Evolutionary conservation across 129 eudicot genomes (phyloP).

Genomic region (Saussurea involucrata): DNA sequence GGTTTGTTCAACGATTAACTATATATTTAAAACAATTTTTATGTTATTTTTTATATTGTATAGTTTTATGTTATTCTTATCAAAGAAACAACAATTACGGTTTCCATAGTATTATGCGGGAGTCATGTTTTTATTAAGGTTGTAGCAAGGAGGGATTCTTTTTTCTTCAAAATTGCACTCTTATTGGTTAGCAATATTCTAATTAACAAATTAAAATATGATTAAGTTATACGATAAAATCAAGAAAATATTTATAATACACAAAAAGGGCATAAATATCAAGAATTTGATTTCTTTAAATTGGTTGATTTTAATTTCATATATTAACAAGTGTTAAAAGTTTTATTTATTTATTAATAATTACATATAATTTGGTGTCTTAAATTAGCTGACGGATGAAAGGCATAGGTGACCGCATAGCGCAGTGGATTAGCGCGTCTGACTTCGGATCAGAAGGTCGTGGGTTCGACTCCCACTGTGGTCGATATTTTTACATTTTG

Average conservation of each 20-base stretch:
- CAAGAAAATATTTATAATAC: neutral
- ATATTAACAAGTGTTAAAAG: neutral
- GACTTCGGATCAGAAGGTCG: constrained; percentile 99
- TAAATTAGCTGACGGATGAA: neutral
- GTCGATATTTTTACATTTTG: constrained; percentile 50
- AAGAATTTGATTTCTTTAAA: neutral
- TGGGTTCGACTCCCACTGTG: constrained; percentile 99
- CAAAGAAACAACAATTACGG: neutral
- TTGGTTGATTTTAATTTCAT: neutral
- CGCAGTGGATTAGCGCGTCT: constrained; percentile 99
- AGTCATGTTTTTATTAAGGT: too few relatives aligned
- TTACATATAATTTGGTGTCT: neutral
- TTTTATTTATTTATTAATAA: too few relatives aligned
- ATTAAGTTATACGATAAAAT: too few relatives aligned
- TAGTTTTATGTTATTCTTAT: neutral
- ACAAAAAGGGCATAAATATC: neutral
- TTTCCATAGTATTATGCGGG: too few relatives aligned
- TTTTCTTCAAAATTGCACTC: too few relatives aligned
- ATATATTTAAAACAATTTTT: too few relatives aligned
- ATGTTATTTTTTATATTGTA: neutral
- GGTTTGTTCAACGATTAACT: neutral
- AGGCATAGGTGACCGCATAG: constrained; percentile 73
- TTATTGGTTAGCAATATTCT: too few relatives aligned
- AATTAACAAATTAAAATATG: too few relatives aligned
- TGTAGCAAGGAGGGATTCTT: too few relatives aligned